A percentile compares a stretch with the other conserved stretches of the same genome.
phyloP scores from a whole-genome alignment of 83 land plant genomes.

The Larix sibirica region DNA sequence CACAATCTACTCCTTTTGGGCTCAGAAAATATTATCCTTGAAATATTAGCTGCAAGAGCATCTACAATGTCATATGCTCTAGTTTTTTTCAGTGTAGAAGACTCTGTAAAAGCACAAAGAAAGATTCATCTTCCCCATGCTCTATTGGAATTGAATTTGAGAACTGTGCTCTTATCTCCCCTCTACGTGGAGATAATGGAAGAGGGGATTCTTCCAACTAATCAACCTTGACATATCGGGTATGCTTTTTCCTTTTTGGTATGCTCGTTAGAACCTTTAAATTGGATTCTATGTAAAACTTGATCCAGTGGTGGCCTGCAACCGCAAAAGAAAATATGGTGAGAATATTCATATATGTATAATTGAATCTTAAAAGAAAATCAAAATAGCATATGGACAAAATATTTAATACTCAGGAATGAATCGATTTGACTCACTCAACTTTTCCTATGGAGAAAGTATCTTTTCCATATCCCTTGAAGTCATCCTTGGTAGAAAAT shows the following conservation, averaged over 20 bases:
- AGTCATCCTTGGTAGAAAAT: slow-evolving; percentile 59
- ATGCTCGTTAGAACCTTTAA: slow-evolving; percentile 27
- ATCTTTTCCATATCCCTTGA: slow-evolving; percentile 53
- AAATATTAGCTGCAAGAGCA: slow-evolving; percentile 51
- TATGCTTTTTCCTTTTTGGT: slow-evolving; percentile 7
- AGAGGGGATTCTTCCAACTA: neutral
- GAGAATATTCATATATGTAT: neutral
- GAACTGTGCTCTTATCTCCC: neutral
- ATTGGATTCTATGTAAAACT: slow-evolving; percentile 45
- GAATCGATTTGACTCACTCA: slow-evolving; percentile 32
- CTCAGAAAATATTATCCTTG: slow-evolving; percentile 59
- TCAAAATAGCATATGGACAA: neutral
- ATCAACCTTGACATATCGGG: neutral
- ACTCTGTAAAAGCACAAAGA: neutral
- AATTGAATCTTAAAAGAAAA: neutral
- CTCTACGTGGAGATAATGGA: neutral
- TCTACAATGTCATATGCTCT: slow-evolving; percentile 49
- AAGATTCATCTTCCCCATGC: too few species aligned
- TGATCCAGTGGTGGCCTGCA: slow-evolving; percentile 76
- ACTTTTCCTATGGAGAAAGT: slow-evolving; percentile 56
- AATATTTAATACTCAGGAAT: neutral
- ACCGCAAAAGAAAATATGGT: neutral
- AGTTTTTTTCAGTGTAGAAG: slow-evolving; percentile 5
- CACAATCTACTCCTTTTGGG: slow-evolving; percentile 62
- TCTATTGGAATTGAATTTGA: too few species aligned